Percentiles rank a stretch among this genome's conserved stretches.
Evolutionary conservation across 106 monocot species (phyloP).

Genomic region (Dendrobium chrysotoxum): DNA sequence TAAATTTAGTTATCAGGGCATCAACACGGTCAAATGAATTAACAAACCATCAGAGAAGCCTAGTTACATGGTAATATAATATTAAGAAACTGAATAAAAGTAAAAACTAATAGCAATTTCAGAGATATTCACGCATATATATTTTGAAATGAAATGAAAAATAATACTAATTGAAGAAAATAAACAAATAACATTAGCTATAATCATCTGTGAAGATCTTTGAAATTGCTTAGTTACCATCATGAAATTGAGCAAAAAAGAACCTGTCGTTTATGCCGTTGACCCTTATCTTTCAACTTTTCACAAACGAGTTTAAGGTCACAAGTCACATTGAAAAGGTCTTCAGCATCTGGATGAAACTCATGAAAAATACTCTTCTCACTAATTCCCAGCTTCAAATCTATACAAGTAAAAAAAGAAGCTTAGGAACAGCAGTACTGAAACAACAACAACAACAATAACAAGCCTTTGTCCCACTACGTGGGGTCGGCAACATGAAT

Average conservation of each 20-base stretch:
- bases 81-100: too few species aligned
- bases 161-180: neutral
- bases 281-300: slow-evolving; percentile 76
- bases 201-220: neutral
- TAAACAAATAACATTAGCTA: neutral
- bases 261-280: slow-evolving; percentile 94
- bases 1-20: neutral
- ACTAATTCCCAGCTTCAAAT: slow-evolving; percentile 91
- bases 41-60: neutral
- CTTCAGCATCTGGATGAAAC: slow-evolving; percentile 99
- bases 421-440: neutral
- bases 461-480: too few species aligned
- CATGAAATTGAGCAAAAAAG: neutral
- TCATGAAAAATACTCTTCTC: slow-evolving; percentile 95
- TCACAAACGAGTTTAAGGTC: slow-evolving; percentile 95
- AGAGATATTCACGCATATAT: too few species aligned
- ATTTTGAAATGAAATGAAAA: neutral
- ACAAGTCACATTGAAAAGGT: slow-evolving; percentile 97
- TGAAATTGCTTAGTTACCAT: neutral
- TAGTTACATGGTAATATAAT: neutral
- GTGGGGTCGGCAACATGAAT: too few species aligned
- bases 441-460: too few species aligned
- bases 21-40: neutral
- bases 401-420: slow-evolving; percentile 26
- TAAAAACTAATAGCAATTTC: too few species aligned